Conservation (phyloP, 495 filamentous ascomycete genomes). For the Hypoxylon intermedium region DNA sequence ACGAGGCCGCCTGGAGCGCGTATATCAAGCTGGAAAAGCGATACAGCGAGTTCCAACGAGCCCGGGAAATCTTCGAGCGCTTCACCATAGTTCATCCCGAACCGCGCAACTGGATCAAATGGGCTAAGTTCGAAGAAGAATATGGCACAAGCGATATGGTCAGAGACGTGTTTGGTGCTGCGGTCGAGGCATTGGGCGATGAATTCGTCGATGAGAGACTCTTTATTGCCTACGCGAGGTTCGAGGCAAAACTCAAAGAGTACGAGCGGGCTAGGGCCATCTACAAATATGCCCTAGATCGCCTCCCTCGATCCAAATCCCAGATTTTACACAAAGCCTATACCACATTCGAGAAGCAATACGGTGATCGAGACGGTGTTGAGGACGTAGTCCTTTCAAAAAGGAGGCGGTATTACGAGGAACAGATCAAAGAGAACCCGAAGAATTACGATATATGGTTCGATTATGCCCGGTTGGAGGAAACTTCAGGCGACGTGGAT, state of each 20-base stretch:
- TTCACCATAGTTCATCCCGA: constrained; percentile 96
- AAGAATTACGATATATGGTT: constrained; percentile 98
- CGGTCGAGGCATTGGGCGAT: constrained; percentile 89
- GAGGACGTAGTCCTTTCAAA: constrained; percentile 97
- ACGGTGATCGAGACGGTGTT: constrained; percentile 89
- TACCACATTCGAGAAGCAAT: constrained; percentile 98
- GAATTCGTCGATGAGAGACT: constrained; percentile 96
- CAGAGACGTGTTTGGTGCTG: constrained; percentile 87
- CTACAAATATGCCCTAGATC: constrained; percentile 95
- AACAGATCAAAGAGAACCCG: constrained; percentile 88
- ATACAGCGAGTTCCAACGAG: constrained; percentile 87
- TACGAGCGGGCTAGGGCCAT: constrained; percentile 95
- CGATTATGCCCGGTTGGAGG: constrained; percentile 91
- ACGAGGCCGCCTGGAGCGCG: constrained; percentile 91
- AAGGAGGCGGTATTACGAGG: constrained; percentile 90
- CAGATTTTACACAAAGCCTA: constrained; percentile 87
- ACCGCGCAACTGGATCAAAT: constrained; percentile 97
- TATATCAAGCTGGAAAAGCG: constrained; percentile 98
- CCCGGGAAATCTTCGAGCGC: constrained; percentile 83
- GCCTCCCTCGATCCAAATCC: constrained; percentile 86
- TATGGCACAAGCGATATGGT: constrained; percentile 89
- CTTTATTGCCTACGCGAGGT: constrained; percentile 91
- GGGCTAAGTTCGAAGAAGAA: constrained; percentile 97
- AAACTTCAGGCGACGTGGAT: constrained; percentile 78
- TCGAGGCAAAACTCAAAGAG: constrained; percentile 92